Conservation (phyloP, 179 eudicot species). For the Drosera spatulata region DNA sequence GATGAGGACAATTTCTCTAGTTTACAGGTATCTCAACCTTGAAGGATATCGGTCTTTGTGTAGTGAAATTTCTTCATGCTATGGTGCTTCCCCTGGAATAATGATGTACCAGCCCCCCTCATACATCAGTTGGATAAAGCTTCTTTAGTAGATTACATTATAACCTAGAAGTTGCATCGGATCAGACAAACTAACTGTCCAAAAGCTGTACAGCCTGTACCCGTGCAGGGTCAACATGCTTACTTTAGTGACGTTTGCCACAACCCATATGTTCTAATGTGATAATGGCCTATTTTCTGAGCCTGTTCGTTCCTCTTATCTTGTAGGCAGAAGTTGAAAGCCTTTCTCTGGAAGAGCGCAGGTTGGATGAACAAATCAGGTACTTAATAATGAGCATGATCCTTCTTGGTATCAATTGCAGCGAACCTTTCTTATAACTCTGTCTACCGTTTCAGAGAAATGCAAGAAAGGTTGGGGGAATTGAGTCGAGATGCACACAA, state of each 20-base stretch:
- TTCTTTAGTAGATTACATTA: not conserved
- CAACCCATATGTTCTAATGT: not conserved
- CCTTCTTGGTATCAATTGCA: no score
- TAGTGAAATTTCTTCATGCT: not conserved
- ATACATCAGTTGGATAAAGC: not conserved
- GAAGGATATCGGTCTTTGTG: not conserved
- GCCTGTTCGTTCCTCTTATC: not conserved
- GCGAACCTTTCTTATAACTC: not conserved
- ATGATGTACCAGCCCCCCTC: not conserved
- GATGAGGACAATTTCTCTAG: constrained; percentile 51
- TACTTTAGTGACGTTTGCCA: no score
- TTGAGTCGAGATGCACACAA: constrained; percentile 78
- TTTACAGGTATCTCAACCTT: constrained; percentile 49
- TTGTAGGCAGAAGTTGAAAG: constrained; percentile 76
- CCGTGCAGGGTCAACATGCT: no score
- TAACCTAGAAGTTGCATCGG: not conserved
- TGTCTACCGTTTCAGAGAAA: constrained; percentile 15
- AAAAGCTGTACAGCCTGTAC: no score
- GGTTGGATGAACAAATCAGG: constrained; percentile 85
- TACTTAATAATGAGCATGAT: constrained; percentile 2
- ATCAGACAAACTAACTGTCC: no score
- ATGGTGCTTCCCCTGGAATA: not conserved
- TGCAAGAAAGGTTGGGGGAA: constrained; percentile 75
- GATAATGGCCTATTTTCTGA: not conserved
- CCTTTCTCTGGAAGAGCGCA: constrained; percentile 60